These are phyloP conservation scores for Aleurites moluccanus DNA, from an alignment of 441 rosid genomes.

Conservation along the genomic window DNA sequence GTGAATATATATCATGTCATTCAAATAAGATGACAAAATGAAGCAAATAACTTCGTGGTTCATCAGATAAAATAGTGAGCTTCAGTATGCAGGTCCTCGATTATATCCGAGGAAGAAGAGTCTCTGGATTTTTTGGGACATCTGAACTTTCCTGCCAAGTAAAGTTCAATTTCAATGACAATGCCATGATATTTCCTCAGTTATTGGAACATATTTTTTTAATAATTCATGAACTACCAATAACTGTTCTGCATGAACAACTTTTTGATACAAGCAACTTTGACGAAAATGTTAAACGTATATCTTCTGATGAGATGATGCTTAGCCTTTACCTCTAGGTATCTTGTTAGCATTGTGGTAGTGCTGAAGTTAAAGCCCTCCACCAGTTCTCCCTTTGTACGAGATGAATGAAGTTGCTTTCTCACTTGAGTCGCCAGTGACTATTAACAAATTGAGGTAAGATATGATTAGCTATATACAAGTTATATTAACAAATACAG, in stretches of 20 bases:
- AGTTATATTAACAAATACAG: neutral
- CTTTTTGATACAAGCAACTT: too few relatives aligned
- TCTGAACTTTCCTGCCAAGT: constrained; percentile 55
- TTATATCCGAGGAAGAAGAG: constrained; percentile 51
- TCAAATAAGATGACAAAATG: neutral
- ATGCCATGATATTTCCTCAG: neutral
- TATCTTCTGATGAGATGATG: constrained; percentile 9
- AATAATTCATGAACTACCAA: neutral
- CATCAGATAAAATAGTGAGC: neutral
- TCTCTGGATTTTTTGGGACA: constrained; percentile 49
- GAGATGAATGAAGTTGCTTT: constrained; percentile 79
- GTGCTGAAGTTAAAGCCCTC: constrained; percentile 93
- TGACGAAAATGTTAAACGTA: too few relatives aligned
- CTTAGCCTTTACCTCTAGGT: constrained; percentile 57
- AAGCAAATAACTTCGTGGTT: neutral
- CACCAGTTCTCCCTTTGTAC: constrained; percentile 56
- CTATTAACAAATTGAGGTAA: constrained; percentile 32
- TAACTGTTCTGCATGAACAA: neutral
- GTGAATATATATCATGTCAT: neutral
- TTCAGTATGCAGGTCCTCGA: neutral
- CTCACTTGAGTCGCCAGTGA: constrained; percentile 88
- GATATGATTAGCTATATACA: neutral
- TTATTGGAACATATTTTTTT: neutral
- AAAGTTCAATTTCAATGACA: constrained; percentile 13
- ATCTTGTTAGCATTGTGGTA: constrained; percentile 59